Evolutionary conservation across 345 rosid species (phyloP), one percentile per base, ranked within the genome.

Genomic region (Syzygium grande): DNA sequence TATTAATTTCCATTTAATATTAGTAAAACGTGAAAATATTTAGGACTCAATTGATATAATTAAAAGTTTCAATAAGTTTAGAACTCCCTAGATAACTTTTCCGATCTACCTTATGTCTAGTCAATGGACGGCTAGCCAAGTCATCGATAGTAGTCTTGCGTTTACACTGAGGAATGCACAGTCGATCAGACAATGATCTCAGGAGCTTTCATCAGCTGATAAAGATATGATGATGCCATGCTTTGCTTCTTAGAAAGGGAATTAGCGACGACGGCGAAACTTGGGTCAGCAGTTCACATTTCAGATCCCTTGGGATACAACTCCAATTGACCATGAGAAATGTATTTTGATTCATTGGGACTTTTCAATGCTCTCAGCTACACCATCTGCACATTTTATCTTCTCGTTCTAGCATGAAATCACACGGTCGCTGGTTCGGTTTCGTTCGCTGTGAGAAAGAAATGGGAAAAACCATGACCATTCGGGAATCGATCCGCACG

Each of bases 1-100:
- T 7, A 6, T 1, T 43, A 0, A 43, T 43, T 43, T 43, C 1
- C 7, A 1, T 0, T 1, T 7, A 43, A 43, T 3, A 43, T 43
- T 5, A 1, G 6, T 43, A 43, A 43, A 43, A 43, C 46, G 7
- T 43, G 46, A 43, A 43, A 43, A 43, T 43, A 43, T 5, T 43
- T 43, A 43, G 1, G 1, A 43, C 7, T 43, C 46, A 43, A 43
- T 43, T 43, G 1, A 43, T 4, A 43, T 43, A 5, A 43, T 43
- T 43, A 43, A 43, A 43, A 43, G 46, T 43, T 43, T 4, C 3
- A 43, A 43, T 6, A 43, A 43, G 46, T 43, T 43, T 43, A 43
- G 46, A 43, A 43, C 46, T 43, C 46, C 6, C 46, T 6, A 43
- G 3, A 43, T 7, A 43, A 43, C 46, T 43, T 43, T 43, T 22